A percentile compares a stretch with the other conserved stretches of the same genome.
Conservation (phyloP, 352 stramenopile genomes). For the Peronospora farinosa region DNA sequence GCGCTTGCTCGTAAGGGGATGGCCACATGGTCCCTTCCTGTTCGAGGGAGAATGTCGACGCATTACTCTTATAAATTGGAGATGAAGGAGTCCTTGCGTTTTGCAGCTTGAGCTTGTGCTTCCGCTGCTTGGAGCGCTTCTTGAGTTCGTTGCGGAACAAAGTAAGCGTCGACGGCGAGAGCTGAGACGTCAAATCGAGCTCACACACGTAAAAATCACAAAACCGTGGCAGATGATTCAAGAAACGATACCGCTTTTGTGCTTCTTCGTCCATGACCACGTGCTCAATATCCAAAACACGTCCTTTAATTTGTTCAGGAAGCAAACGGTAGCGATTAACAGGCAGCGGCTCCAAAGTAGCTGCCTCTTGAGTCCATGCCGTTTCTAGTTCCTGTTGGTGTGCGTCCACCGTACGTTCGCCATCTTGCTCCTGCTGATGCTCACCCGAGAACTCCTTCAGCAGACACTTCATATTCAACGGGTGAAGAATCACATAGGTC, state of each 20-base stretch:
- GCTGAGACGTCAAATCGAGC: slow-evolving; percentile 60
- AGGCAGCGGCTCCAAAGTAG: slow-evolving; percentile 12
- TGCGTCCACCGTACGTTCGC: slow-evolving; percentile 6
- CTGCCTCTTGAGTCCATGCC: slow-evolving; percentile 25
- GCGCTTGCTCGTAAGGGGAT: slow-evolving; percentile 46
- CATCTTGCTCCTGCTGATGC: slow-evolving; percentile 21
- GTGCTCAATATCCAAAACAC: slow-evolving; percentile 82
- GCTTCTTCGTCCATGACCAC: slow-evolving; percentile 83
- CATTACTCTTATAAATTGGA: slow-evolving; percentile 30
- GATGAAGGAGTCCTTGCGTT: slow-evolving; percentile 21
- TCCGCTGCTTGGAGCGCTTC: slow-evolving; percentile 66
- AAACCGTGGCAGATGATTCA: slow-evolving; percentile 79
- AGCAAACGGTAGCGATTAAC: slow-evolving; percentile 46
- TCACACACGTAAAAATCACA: slow-evolving; percentile 87
- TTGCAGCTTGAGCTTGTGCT: slow-evolving; percentile 43
- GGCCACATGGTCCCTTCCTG: slow-evolving; percentile 51
- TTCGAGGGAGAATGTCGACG: slow-evolving; percentile 47
- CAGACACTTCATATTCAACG: slow-evolving; percentile 86
- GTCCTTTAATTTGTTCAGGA: slow-evolving; percentile 45
- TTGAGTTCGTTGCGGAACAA: slow-evolving; percentile 67
- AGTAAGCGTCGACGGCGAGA: slow-evolving; percentile 59
- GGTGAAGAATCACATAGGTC: slow-evolving; percentile 85
- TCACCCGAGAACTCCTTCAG: slow-evolving; percentile 62
- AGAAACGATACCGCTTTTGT: slow-evolving; percentile 80
- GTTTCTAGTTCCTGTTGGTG: slow-evolving; percentile 23